Evolutionary conservation across 2,329 filamentous ascomycete genomes (phyloP), one percentile per base, ranked within the genome.

Genomic region (Anisogramma anomala): DNA sequence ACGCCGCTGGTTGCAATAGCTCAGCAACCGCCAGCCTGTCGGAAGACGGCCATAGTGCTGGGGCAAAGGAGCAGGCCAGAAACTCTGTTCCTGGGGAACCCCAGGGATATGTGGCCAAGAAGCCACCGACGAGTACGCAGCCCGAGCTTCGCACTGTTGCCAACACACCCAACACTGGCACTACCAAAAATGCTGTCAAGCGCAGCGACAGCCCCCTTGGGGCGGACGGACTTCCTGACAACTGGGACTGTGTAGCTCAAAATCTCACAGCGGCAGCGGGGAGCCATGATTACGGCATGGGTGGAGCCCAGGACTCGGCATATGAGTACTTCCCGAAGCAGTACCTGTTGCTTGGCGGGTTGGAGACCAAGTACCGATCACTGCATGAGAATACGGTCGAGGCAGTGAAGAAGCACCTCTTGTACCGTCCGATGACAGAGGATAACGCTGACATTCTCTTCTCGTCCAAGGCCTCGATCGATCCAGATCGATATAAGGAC

Each of bases 1-100:
- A 94, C 60, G 79, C 82, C 8, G 83, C 80, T 19, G 87, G 87
- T 4, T 94, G 87, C 58, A 80, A 84, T 53, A 67, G 63, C 43
- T 71, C 72, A 1, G 68, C 67, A 1, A 57, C 58, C 9, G 51
- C 51, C 4, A 28, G 5, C 31, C 54, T 15, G 42, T 49, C 5
- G n/a, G 28, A 31, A 31, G 48, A 54, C 35, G 48, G 47, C 17
- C 52, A 59, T 13, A 67, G 59, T 39, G 39, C 51, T 13, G 55
- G 59, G 22, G 61, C 60, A 0, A 57, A 64, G 51, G 49, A 57
- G 4, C 60, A 64, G 17, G 56, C 57, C n/a, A n/a, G n/a, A 1
- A 51, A 56, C 9, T 55, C 55, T 1, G 53, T 54, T 2, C 42
- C 49, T 4, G 50, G 42, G 36, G 48, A 50, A 6, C 53, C 54